phyloP scores from a whole-genome alignment of 2,329 filamentous ascomycete genomes.

The Ascosphaera apis region DNA sequence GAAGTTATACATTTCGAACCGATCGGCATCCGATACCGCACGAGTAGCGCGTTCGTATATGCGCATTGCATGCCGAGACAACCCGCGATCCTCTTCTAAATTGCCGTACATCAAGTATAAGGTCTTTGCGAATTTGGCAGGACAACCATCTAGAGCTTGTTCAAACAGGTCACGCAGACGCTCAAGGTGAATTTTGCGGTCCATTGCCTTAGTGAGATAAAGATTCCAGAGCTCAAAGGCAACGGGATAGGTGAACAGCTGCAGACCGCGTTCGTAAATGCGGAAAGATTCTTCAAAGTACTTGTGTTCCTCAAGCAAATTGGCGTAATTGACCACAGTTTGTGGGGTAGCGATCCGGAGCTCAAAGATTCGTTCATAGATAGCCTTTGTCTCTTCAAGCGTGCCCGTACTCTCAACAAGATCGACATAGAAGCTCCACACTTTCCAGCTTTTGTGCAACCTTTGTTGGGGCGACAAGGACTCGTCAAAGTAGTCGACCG shows the following conservation, averaged over 20 bases:
- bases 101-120: slow-evolving; percentile 98
- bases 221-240: slow-evolving; percentile 98
- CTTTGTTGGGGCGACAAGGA: slow-evolving; percentile 80
- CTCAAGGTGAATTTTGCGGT: slow-evolving; percentile 89
- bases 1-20: slow-evolving; percentile 95
- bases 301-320: slow-evolving; percentile 75
- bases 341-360: slow-evolving; percentile 93
- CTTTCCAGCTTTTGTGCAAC: slow-evolving; percentile 96
- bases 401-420: slow-evolving; percentile 85
- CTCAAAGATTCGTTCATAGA: slow-evolving; percentile 96
- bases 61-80: slow-evolving; percentile 91
- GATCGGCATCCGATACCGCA: slow-evolving; percentile 82
- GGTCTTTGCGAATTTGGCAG: slow-evolving; percentile 85
- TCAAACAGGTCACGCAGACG: slow-evolving; percentile 86
- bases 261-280: slow-evolving; percentile 81
- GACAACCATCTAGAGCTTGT: slow-evolving; percentile 84
- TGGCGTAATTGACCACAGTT: slow-evolving; percentile 96
- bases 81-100: slow-evolving; percentile 79
- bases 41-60: slow-evolving; percentile 95
- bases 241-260: slow-evolving; percentile 96
- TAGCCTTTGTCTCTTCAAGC: slow-evolving; percentile 73
- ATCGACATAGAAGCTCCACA: slow-evolving; percentile 99
- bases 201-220: slow-evolving; percentile 90
- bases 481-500: slow-evolving; percentile 97
- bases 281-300: slow-evolving; percentile 98